Conservation (phyloP, 352 stramenopile genomes). For the Lagenidium giganteum region DNA sequence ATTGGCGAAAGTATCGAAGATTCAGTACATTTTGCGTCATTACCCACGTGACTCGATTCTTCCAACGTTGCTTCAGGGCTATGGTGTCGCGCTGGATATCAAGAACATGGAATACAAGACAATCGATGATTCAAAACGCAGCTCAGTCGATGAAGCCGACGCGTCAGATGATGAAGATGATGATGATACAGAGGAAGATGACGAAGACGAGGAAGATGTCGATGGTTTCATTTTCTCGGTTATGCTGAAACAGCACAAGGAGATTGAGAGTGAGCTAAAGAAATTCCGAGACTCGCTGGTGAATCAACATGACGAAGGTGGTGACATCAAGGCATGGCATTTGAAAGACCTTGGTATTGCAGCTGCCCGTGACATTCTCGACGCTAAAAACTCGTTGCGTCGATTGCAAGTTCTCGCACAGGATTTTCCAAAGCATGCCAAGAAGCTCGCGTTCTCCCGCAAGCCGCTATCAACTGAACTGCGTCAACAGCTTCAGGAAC, state of each 20-base stretch:
- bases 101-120: constrained; percentile 98
- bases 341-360: constrained; percentile 81
- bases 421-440: constrained; percentile 81
- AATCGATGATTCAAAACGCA: constrained; percentile 88
- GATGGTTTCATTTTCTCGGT: constrained; percentile 61
- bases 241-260: constrained; percentile 35
- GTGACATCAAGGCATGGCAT: constrained; percentile 68
- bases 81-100: constrained; percentile 91
- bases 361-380: constrained; percentile 50
- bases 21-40: constrained; percentile 86
- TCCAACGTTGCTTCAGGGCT: constrained; percentile 86
- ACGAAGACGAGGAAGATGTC: constrained; percentile 53
- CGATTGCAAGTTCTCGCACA: constrained; percentile 66
- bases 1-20: constrained; percentile 38
- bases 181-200: constrained; percentile 17
- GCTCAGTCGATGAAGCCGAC: constrained; percentile 17
- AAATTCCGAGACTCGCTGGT: constrained; percentile 35
- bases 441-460: constrained; percentile 46
- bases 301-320: constrained; percentile 26
- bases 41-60: constrained; percentile 58
- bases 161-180: constrained; percentile 25
- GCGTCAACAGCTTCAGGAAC: constrained; percentile 23
- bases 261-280: constrained; percentile 26
- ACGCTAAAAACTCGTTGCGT: constrained; percentile 57
- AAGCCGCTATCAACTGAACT: constrained; percentile 36